Evolutionary conservation across 2,329 filamentous ascomycete species (phyloP).

Genomic region (Fusarium neocosmosporiellum): DNA sequence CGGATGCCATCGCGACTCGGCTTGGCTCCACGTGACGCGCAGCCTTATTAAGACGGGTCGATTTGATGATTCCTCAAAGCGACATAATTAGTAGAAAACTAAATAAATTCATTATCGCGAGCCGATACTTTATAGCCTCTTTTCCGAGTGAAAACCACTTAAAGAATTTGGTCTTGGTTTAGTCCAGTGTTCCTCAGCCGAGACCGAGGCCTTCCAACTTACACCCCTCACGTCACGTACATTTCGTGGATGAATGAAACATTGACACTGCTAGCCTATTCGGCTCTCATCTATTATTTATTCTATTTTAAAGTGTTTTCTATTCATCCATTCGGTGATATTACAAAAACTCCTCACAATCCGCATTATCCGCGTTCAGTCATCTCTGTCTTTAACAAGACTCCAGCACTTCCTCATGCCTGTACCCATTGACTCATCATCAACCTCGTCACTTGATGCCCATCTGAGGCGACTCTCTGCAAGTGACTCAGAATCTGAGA

Average conservation of each 20-base stretch:
- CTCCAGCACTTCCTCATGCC: slow-evolving; percentile 70
- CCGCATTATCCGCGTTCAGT: background rate
- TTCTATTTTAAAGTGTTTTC: background rate
- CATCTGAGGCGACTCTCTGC: slow-evolving; percentile 46
- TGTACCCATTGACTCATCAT: slow-evolving; percentile 66
- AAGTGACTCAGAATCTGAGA: slow-evolving; percentile 10
- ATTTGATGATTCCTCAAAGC: background rate
- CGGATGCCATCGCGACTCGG: background rate
- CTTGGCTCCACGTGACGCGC: slow-evolving; percentile 27
- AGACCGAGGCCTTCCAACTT: background rate
- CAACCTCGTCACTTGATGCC: slow-evolving; percentile 54
- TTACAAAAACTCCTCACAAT: background rate
- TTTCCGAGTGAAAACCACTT: background rate
- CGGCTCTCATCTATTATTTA: background rate
- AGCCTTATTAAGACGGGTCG: background rate
- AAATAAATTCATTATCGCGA: background rate
- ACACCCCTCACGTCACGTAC: background rate
- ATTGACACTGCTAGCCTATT: background rate
- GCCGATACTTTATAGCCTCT: background rate
- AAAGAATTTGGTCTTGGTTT: background rate
- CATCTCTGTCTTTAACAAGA: slow-evolving; percentile 48
- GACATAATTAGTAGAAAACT: background rate
- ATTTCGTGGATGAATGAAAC: background rate
- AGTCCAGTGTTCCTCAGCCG: background rate
- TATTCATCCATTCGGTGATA: slow-evolving; percentile 11